Percentiles rank a stretch among this genome's conserved stretches.
Evolutionary conservation across 306 rosid species (phyloP).

Genomic region (Echinosophora koreensis): DNA sequence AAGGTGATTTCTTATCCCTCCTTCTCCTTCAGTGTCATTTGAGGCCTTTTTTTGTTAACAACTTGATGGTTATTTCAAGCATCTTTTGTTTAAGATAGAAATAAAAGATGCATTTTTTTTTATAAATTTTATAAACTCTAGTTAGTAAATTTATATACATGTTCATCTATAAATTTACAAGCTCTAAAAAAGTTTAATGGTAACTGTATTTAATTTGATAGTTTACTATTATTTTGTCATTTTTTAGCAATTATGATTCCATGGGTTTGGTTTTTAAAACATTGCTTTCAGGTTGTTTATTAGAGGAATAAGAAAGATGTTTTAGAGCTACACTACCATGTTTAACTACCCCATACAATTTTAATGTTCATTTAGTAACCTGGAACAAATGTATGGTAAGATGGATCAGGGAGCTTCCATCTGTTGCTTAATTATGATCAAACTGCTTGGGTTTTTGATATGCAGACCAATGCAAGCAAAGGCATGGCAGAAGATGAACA

Average conservation of each 20-base stretch:
- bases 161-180: neutral
- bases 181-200: neutral
- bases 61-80: neutral
- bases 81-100: neutral
- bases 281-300: neutral
- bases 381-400: neutral
- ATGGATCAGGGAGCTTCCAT: too few relatives aligned
- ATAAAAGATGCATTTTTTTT: too few relatives aligned
- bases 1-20: slow-evolving; percentile 55
- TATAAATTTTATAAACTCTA: neutral
- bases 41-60: neutral
- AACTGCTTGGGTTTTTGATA: slow-evolving; percentile 29
- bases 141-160: neutral
- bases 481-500: slow-evolving; percentile 61
- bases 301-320: neutral
- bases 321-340: slow-evolving; percentile 18
- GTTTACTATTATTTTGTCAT: neutral
- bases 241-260: neutral
- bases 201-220: neutral
- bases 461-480: slow-evolving; percentile 60
- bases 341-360: neutral
- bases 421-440: neutral
- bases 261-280: neutral
- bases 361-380: slow-evolving; percentile 8
- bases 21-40: neutral